phyloP scores from a whole-genome alignment of 2,329 filamentous ascomycete genomes.

The Botrytis sinoallii region DNA sequence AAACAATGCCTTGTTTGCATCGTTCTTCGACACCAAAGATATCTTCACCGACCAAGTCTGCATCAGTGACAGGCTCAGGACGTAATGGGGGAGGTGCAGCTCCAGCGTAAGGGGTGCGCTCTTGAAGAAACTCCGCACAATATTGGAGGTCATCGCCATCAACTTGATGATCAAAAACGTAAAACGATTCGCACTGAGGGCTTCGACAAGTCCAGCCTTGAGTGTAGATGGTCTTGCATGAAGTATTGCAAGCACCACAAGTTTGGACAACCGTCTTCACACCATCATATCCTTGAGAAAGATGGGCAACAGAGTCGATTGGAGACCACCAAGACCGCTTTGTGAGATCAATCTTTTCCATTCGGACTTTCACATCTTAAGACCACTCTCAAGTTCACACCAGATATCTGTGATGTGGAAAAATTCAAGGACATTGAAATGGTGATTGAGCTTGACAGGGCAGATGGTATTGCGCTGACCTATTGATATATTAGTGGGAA shows the following conservation, averaged over 20 bases:
- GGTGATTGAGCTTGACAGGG: conserved; percentile 50
- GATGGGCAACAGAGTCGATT: neutral
- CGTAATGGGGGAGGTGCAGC: conserved; percentile 41
- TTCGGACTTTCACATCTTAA: conserved; percentile 53
- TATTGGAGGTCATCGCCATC: conserved; percentile 46
- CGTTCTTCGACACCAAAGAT: conserved; percentile 47
- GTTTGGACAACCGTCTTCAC: conserved; percentile 26
- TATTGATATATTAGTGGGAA: conserved; percentile 36
- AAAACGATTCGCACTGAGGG: conserved; percentile 52
- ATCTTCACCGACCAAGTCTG: conserved; percentile 35
- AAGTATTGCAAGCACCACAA: conserved; percentile 44
- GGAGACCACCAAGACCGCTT: conserved; percentile 58
- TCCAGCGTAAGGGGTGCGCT: conserved; percentile 45
- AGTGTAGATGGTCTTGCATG: conserved; percentile 42
- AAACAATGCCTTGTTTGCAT: conserved; percentile 64
- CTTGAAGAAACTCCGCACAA: conserved; percentile 54
- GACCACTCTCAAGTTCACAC: conserved; percentile 51
- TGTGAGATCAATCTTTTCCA: conserved; percentile 59
- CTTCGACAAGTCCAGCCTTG: conserved; percentile 59
- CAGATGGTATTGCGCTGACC: conserved; percentile 50
- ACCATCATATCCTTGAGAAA: conserved; percentile 5
- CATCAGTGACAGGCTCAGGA: conserved; percentile 41
- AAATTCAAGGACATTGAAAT: conserved; percentile 64
- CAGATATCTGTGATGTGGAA: conserved; percentile 69
- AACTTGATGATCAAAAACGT: conserved; percentile 33